These are phyloP conservation scores for Porcisia hertigi DNA, from an alignment of 208 protist genomes.

Conservation along the genomic window DNA sequence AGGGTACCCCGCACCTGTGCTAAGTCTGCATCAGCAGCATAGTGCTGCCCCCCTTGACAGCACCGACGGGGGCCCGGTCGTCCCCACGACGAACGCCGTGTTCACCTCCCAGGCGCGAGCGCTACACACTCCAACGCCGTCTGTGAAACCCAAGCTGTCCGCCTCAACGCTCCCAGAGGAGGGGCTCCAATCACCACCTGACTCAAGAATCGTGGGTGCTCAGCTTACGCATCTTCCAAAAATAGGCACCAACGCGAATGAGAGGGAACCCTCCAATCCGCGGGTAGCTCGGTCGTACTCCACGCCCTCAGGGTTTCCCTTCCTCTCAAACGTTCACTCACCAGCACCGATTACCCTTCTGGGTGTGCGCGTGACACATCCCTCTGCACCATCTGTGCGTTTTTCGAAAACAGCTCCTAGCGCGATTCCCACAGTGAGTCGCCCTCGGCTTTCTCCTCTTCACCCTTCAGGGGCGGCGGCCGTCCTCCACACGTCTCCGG, in stretches of 20 bases:
- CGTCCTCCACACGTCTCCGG: neutral
- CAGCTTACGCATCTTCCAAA: neutral
- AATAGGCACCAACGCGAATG: neutral
- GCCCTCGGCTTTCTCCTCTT: neutral
- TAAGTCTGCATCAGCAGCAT: neutral
- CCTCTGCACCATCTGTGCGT: neutral
- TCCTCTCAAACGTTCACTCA: slow-evolving; percentile 1
- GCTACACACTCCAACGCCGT: neutral
- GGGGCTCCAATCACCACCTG: neutral
- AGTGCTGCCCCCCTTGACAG: neutral
- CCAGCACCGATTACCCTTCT: slow-evolving; percentile 16
- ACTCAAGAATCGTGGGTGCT: neutral
- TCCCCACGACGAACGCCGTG: neutral
- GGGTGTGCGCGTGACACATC: slow-evolving; percentile 16
- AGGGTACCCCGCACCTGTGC: neutral
- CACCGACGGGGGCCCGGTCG: neutral
- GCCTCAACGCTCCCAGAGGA: neutral
- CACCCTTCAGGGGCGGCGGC: neutral
- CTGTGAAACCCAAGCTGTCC: neutral
- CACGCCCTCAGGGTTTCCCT: neutral
- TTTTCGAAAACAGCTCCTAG: neutral
- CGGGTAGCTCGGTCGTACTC: neutral
- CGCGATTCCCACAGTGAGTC: neutral
- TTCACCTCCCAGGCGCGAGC: neutral
- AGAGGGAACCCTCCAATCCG: too few relatives aligned